Evolutionary conservation across 768 basidiomycete species (phyloP), one percentile per base, ranked within the genome.

Genomic region (Coprinopsis sp.): DNA sequence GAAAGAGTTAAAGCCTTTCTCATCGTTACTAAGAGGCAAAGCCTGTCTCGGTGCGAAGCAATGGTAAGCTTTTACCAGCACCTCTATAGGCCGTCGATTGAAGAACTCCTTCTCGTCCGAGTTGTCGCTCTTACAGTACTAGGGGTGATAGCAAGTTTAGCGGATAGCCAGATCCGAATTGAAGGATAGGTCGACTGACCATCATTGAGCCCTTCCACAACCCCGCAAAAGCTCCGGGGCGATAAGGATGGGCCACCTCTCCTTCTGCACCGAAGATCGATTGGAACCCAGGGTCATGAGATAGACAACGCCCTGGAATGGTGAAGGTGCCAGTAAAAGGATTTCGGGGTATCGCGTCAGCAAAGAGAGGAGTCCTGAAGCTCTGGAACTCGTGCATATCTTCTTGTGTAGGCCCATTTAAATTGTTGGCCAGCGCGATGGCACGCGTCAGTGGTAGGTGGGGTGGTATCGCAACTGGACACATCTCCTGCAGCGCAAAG

Each of bases 151-250:
- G 21, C 29, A 13, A 45, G 19, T 23, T 23, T 31, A 31, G 30
- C 30, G n/a, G n/a, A n/a, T n/a, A n/a, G n/a, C n/a, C n/a, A n/a
- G n/a, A n/a, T n/a, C n/a, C n/a, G n/a, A n/a, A n/a, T n/a, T n/a
- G n/a, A n/a, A 10, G 22, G 24, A 16, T 18, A 23, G 3, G 21
- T 38, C 19, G 37, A 57, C 66, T 57, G 53, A 81, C 82, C 76
- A 77, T 77, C 57, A 72, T 78, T 37, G 66, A 67, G 1, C 82
- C 82, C 62, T 82, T 74, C 82, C 82, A 84, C 49, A 74, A 56
- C 3, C 79, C 81, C 23, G 76, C 66, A 45, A 83, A 65, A 27
- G 68, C 59, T 14, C 77, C 77, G 30, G 72, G 70, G 54, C 64
- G 55, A 53, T 69, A 16, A 49, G 18, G 21, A 37, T 18, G 44